Evolutionary conservation across 2,329 filamentous ascomycete genomes (phyloP).

Genomic region (Stemphylium vesicarium): DNA sequence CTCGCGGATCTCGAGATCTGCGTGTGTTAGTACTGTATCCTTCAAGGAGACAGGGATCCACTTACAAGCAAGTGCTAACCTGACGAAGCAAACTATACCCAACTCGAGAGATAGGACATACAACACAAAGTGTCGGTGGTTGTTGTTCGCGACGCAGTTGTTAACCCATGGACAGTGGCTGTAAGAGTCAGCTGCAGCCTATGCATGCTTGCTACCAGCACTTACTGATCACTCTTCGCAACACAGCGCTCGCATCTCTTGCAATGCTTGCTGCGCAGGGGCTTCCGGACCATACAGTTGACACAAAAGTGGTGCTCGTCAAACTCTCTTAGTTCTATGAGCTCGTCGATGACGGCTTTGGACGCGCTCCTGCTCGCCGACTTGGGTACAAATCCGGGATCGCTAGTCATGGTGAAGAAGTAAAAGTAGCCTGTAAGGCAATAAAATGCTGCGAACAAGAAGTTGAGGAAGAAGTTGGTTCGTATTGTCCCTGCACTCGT

Average conservation of each 20-base stretch:
- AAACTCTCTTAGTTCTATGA: constrained; percentile 85
- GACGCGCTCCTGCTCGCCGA: constrained; percentile 87
- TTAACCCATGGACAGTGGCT: constrained; percentile 98
- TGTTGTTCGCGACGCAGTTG: constrained; percentile 95
- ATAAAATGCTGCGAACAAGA: constrained; percentile 72
- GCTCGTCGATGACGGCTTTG: constrained; percentile 84
- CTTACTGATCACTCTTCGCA: constrained; percentile 95
- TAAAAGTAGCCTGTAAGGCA: constrained; percentile 84
- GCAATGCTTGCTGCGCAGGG: constrained; percentile 94
- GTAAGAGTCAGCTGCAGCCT: constrained; percentile 23
- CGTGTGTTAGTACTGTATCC: constrained; percentile 32
- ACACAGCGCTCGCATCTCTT: constrained; percentile 89
- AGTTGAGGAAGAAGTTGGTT: constrained; percentile 74
- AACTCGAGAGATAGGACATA: constrained; percentile 81
- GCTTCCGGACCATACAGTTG: constrained; percentile 91
- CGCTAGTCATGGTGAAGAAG: constrained; percentile 79
- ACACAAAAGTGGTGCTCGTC: constrained; percentile 95
- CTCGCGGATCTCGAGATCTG: constrained; percentile 69
- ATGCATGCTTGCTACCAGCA: constrained; percentile 19
- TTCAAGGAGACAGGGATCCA: constrained; percentile 6
- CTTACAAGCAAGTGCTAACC: constrained; percentile 75
- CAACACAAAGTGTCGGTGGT: constrained; percentile 92
- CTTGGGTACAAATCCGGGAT: constrained; percentile 93
- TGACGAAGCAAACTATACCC: constrained; percentile 75
- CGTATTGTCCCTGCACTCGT: constrained; percentile 66